phyloP scores from a whole-genome alignment of 108 stramenopile genomes.

The Nitzschia palea region DNA sequence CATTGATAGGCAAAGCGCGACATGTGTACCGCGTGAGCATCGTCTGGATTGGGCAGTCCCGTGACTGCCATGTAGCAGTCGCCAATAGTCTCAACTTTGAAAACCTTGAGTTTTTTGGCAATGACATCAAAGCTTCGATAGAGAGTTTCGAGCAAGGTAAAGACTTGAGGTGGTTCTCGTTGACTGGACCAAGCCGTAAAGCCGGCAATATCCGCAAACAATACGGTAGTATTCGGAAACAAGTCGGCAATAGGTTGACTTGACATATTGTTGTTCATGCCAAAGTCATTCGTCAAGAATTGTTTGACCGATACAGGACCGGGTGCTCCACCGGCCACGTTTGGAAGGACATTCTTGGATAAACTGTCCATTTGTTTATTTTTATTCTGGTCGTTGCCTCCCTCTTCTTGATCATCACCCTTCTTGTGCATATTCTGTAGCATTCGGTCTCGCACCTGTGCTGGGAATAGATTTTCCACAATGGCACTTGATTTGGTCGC shows the following conservation, averaged over 20 bases:
- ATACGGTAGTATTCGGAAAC: constrained; percentile 28
- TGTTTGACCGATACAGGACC: constrained; percentile 25
- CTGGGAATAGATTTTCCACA: constrained; percentile 34
- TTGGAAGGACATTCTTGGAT: constrained; percentile 2
- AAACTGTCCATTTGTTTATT: not conserved
- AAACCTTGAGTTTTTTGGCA: constrained; percentile 29
- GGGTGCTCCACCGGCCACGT: not conserved
- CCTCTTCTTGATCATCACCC: not conserved
- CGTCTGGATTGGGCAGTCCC: constrained; percentile 48
- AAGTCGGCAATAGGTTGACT: constrained; percentile 31
- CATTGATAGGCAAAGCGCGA: constrained; percentile 51
- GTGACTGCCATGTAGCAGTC: constrained; percentile 68
- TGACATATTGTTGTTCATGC: not conserved
- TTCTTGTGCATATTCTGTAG: constrained; percentile 17
- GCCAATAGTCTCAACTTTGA: constrained; percentile 48
- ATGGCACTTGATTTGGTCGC: constrained; percentile 32
- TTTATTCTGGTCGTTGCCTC: not conserved
- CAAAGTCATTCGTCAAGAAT: constrained; percentile 11
- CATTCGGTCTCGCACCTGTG: constrained; percentile 37
- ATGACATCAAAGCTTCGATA: constrained; percentile 34
- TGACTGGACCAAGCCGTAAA: constrained; percentile 31
- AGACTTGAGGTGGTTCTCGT: constrained; percentile 30
- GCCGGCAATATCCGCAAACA: constrained; percentile 37
- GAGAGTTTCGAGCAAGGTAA: constrained; percentile 29
- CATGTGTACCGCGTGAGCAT: constrained; percentile 54